Evolutionary conservation across 2,329 filamentous ascomycete species (phyloP), one percentile per base, ranked within the genome.

Genomic region (Colletotrichum destructivum): DNA sequence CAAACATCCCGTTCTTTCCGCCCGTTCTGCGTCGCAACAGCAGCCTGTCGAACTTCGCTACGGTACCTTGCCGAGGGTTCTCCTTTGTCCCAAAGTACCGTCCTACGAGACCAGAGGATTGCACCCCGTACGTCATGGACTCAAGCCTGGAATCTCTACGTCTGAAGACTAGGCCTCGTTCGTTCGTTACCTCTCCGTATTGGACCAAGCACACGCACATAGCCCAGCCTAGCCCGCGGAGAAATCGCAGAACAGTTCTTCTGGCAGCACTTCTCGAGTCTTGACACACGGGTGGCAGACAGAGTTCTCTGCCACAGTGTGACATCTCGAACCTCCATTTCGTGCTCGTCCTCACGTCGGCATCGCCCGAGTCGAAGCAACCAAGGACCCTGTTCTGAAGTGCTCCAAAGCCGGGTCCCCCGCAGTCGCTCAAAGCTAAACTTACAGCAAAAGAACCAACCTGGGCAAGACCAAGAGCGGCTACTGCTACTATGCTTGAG

Each of bases 351-450:
- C 21, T 52, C 31, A 21, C 12, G 21, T 71, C 69, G 65, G 69
- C 65, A 71, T 60, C 54, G 65, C 65, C 69, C 65, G 65, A 71
- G 35, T 59, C 9, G 16, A 54, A 55, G 54, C 65, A 46, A 38
- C 59, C 65, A 47, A 60, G 46, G 40, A 63, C 69, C 65, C 54
- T 69, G 65, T 49, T 71, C 31, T 46, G 44, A 62, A 26, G 56
- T 38, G 11, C 38, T 16, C 35, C 59, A 51, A 68, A 51, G 44
- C 51, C 57, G 42, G 56, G 38, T 26, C 51, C 52, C 52, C 64
- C 64, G 51, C 38, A 62, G 44, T 35, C 59, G 51, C 40, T 51
- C 26, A 35, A 62, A 49, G 57, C 52, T 44, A 57, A 51, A 49
- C 35, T 62, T 49, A 9, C 40, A 54, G 54, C 64, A 52, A 57